Conservation (phyloP, 768 basidiomycete genomes). For the Mycena pura region DNA sequence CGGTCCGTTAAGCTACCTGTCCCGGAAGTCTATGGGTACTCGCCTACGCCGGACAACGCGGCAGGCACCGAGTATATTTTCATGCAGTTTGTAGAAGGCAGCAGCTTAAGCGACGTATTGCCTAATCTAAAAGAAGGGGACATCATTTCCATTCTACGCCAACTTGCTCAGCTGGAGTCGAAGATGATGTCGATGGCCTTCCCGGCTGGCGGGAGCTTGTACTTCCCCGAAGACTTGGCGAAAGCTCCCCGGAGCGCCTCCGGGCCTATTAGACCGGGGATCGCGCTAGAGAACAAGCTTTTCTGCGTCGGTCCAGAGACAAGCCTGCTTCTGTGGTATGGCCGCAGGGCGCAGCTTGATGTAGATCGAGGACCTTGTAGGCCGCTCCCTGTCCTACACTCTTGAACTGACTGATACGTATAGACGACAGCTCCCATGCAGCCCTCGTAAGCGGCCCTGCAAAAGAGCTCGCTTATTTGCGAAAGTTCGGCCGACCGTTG, state of each 20-base stretch:
- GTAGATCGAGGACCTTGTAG: conserved; percentile 60
- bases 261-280: no score
- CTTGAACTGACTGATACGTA: conserved; percentile 40
- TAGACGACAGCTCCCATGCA: conserved; percentile 52
- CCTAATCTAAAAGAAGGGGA: conserved; percentile 42
- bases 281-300: conserved; percentile 45
- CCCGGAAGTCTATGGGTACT: conserved; percentile 51
- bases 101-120: conserved; percentile 50
- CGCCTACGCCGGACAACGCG: conserved; percentile 44
- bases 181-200: conserved; percentile 54
- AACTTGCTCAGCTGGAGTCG: conserved; percentile 55
- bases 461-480: conserved; percentile 58
- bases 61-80: conserved; percentile 54
- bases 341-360: conserved; percentile 56
- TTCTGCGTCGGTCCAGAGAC: conserved; percentile 57
- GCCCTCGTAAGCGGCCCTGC: conserved; percentile 47
- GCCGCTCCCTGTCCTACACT: conserved; percentile 37
- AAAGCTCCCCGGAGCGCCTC: conserved; percentile 42
- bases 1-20: conserved; percentile 47
- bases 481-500: conserved; percentile 54
- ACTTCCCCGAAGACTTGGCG: conserved; percentile 53
- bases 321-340: conserved; percentile 53
- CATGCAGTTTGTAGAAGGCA: conserved; percentile 51
- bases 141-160: conserved; percentile 48
- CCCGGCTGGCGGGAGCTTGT: conserved; percentile 59